A percentile compares a stretch with the other conserved stretches of the same genome.
Evolutionary conservation across 2,329 filamentous ascomycete genomes (phyloP).

Genomic region (Calonectria pseudoturangicola): DNA sequence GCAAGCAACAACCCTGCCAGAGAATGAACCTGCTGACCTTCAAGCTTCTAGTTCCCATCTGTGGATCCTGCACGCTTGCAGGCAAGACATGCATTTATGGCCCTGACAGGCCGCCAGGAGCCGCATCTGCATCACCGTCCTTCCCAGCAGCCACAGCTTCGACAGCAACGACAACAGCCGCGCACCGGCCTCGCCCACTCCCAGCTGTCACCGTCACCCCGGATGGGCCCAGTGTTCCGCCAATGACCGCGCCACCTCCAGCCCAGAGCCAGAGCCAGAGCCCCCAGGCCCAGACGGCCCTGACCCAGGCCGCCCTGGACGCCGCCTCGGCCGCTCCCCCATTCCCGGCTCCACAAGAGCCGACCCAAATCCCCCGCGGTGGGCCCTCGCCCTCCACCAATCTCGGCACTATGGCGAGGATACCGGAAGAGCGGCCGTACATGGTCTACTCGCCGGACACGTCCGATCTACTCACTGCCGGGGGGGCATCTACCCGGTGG

Average conservation of each 20-base stretch:
- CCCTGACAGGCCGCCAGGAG: slow-evolving; percentile 27
- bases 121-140: slow-evolving; percentile 28
- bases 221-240: slow-evolving; percentile 24
- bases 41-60: slow-evolving; percentile 32
- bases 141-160: slow-evolving; percentile 43
- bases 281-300: slow-evolving; percentile 14
- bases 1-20: slow-evolving; percentile 3
- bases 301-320: slow-evolving; percentile 15
- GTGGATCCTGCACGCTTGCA: slow-evolving; percentile 35
- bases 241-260: slow-evolving; percentile 21
- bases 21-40: slow-evolving; percentile 28
- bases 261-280: slow-evolving; percentile 13
- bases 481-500: slow-evolving; percentile 39
- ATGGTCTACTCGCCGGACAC: slow-evolving; percentile 32
- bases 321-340: slow-evolving; percentile 12
- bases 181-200: slow-evolving; percentile 19
- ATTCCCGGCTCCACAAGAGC: slow-evolving; percentile 27
- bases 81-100: slow-evolving; percentile 38
- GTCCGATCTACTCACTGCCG: slow-evolving; percentile 32
- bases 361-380: slow-evolving; percentile 22
- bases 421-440: slow-evolving; percentile 33
- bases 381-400: slow-evolving; percentile 25
- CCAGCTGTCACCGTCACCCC: slow-evolving; percentile 30
- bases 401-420: slow-evolving; percentile 24
- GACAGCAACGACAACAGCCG: slow-evolving; percentile 39